Conservation (phyloP, 495 filamentous ascomycete species). For the Glutinoglossum americanum region DNA sequence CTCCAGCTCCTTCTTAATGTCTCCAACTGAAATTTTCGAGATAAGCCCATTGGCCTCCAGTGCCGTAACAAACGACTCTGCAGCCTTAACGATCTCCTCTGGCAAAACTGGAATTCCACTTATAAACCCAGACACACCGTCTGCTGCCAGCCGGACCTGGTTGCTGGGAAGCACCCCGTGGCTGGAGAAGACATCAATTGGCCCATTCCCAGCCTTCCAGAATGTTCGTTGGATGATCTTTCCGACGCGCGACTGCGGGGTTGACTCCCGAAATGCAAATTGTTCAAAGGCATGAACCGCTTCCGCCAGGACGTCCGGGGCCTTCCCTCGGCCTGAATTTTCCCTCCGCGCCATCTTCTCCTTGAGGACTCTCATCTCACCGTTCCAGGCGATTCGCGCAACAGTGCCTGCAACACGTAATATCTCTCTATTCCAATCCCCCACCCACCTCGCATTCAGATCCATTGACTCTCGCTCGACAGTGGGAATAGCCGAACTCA, state of each 20-base stretch:
- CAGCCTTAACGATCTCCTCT: too few relatives aligned
- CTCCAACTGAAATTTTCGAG: conserved; percentile 56
- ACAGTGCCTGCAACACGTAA: conserved; percentile 77
- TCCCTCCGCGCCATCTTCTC: conserved; percentile 20
- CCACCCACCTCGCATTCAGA: conserved; percentile 81
- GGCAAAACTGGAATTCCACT: conserved; percentile 77
- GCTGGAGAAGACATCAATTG: conserved; percentile 73
- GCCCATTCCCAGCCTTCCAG: too few relatives aligned
- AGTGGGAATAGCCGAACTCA: conserved; percentile 88
- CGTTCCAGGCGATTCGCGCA: conserved; percentile 66
- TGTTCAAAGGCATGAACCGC: conserved; percentile 60
- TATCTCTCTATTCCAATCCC: conserved; percentile 89
- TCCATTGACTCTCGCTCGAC: conserved; percentile 97
- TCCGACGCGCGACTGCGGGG: too few relatives aligned
- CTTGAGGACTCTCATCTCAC: conserved; percentile 74
- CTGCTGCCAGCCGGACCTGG: conserved; percentile 54
- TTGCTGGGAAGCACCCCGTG: conserved; percentile 60
- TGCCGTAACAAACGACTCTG: too few relatives aligned
- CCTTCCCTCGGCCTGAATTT: conserved; percentile 22
- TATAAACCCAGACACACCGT: conserved; percentile 65
- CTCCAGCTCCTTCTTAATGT: conserved; percentile 63
- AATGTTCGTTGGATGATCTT: conserved; percentile 58
- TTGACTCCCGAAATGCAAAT: conserved; percentile 72
- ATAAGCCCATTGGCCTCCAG: conserved; percentile 48
- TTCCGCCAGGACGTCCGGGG: conserved; percentile 48